Evolutionary conservation across 2,329 filamentous ascomycete genomes (phyloP), one percentile per base, ranked within the genome.

Genomic region (Arthrobotrys sphaeroides): DNA sequence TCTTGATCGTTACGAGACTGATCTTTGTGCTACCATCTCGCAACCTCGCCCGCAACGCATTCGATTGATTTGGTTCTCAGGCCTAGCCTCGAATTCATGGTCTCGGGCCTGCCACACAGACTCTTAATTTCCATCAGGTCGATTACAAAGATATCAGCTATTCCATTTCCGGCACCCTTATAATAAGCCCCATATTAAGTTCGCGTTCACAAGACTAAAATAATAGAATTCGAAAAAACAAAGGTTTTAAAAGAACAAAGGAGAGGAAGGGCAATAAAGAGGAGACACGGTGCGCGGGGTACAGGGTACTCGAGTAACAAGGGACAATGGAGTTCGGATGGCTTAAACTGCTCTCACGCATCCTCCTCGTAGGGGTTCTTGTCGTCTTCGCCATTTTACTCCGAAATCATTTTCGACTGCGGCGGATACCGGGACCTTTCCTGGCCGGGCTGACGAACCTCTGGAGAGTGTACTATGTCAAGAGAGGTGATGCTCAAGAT

Each of bases 401-500:
- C 26, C 53, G 65, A 26, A 86, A 85, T 78, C 82, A 86, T 59
- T 83, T 85, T 79, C 89, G 90, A 4, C 83, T 93, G 72, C 88
- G 89, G 82, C 88, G 86, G 80, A 92, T 92, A 78, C 91, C 92
- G 0, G 92, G 91, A 0, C 91, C 90, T 0, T 84, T 89, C 67
- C 80, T 92, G 43, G 92, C 91, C 18, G 89, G 83, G 2, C 84
- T 88, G 65, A 91, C 90, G 10, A 88, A 94, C 80, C 89, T 88
- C 85, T 94, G 91, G 91, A 86, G 91, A 18, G 88, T 93, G 77
- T 85, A 86, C 79, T 90, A 93, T 78, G 90, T 91, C 0, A 88
- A 85, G 68, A 85, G 86, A 6, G 86, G 88, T 57, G 85, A 87
- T 40, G 87, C 91, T 2, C 90, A 95, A 72, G 82, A 87, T 77